Evolutionary conservation across 73 alveolate genomes (phyloP), one percentile per base, ranked within the genome.

Genomic region (Symbiodinium pilosum): DNA sequence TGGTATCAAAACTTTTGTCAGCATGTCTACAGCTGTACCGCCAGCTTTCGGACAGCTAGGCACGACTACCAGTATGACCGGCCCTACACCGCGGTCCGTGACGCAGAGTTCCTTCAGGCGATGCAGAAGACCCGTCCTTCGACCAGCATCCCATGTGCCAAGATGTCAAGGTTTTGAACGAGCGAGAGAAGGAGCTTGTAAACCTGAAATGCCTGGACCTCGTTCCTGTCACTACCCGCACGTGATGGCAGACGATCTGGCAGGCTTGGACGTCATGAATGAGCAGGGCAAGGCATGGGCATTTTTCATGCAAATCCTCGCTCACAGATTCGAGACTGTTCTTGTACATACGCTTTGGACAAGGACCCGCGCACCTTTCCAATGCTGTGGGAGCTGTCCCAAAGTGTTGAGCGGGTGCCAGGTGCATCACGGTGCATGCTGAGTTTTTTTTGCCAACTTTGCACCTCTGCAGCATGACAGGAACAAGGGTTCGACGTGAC

Each of bases 21-120:
- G 73, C 73, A 30, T 54, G 34, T 24, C 73, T 54, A 30, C 73
- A 6, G 32, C 32, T 32, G 59, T 14, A 14, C 59, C 59, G 21
- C 14, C 59, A 47, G 59, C 59, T n/a, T n/a, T 28, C 38, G 77
- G 6, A 4, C 8, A 30, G 36, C 34, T 54, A 91, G 97, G 97
- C 77, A 91, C 39, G 97, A 91, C 89, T 91, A 91, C 81, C 87
- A 91, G 36, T 91, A 91, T 21, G 97, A 91, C 77, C 97, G 97
- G 26, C 97, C 97, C 59, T 91, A 91, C 41, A 91, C 97, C 5
- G 54, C 97, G 5, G 97, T 91, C 43, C 97, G 97, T 2, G 97
- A 91, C 43, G 89, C 81, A 2, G 97, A 91, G 16, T 91, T 91
- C 43, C 88, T 91, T 42, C 97, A 91, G 97, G 97, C 51, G 54